Evolutionary conservation across 352 stramenopile genomes (phyloP).

Genomic region (Phytophthora tentaculata): DNA sequence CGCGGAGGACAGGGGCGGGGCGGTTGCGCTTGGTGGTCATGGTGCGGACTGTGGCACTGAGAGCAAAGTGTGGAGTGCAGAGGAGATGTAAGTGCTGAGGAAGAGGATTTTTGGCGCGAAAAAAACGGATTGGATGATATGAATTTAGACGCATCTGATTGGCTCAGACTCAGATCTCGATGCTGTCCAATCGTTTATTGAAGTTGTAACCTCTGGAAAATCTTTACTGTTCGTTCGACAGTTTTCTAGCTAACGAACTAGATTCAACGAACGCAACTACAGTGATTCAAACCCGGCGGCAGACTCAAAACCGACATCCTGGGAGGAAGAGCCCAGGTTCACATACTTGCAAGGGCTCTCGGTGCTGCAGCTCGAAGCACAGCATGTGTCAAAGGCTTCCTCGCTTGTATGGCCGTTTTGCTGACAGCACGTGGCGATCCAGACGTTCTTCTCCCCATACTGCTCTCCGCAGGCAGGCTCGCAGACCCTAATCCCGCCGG

Average conservation of each 20-base stretch:
- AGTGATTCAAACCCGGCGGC: too few species aligned
- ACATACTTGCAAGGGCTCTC: too few species aligned
- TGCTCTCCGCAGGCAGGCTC: too few species aligned
- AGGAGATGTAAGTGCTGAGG: not conserved
- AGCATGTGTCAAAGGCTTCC: too few species aligned
- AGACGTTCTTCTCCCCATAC: too few species aligned
- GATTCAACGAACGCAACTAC: not conserved
- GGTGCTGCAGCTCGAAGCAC: too few species aligned
- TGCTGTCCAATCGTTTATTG: not conserved
- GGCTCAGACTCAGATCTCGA: constrained; percentile 3
- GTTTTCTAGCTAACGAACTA: not conserved
- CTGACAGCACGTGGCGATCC: too few species aligned
- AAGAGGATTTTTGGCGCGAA: constrained; percentile 14
- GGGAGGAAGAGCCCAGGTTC: too few species aligned
- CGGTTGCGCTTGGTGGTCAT: constrained; percentile 40
- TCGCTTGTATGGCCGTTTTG: too few species aligned
- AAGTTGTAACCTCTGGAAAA: not conserved
- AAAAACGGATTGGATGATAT: constrained; percentile 27
- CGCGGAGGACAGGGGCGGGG: constrained; percentile 55
- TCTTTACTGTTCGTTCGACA: too few species aligned
- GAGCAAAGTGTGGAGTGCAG: constrained; percentile 7
- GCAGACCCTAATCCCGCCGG: too few species aligned
- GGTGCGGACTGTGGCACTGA: not conserved
- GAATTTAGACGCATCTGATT: constrained; percentile 10
- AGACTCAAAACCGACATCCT: too few species aligned